Percentiles rank a stretch among this genome's conserved stretches.
phyloP scores from a whole-genome alignment of 2,329 filamentous ascomycete species.

The Penicillium sp. region DNA sequence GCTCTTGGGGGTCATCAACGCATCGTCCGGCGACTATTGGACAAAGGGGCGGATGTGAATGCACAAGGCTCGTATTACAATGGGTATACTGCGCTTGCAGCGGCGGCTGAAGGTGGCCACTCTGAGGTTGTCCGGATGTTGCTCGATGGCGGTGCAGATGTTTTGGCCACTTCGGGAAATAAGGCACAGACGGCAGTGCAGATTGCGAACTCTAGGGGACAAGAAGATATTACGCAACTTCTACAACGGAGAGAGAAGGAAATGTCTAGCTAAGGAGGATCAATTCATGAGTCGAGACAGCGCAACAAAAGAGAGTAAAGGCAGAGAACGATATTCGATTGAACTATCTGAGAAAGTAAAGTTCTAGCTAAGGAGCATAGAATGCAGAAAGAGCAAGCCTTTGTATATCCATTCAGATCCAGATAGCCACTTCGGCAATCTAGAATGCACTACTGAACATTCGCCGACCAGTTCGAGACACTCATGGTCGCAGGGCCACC shows the following conservation, averaged over 20 bases:
- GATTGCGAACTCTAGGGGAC: not conserved
- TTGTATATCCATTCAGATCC: too few relatives aligned
- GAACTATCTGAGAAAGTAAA: too few relatives aligned
- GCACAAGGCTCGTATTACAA: not conserved
- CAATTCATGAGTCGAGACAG: too few relatives aligned
- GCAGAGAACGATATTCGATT: too few relatives aligned
- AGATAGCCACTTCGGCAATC: too few relatives aligned
- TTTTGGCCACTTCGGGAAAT: not conserved
- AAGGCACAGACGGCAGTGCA: not conserved
- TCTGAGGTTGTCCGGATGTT: not conserved
- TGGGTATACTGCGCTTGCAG: conserved; percentile 5
- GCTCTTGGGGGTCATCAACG: not conserved
- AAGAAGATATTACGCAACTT: not conserved
- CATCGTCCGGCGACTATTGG: not conserved
- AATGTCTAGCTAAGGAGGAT: too few relatives aligned
- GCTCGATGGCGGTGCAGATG: not conserved
- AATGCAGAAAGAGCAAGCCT: too few relatives aligned
- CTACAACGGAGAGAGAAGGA: not conserved
- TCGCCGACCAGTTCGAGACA: conserved; percentile 22
- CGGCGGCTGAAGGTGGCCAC: conserved; percentile 3
- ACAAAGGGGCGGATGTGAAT: conserved; percentile 2
- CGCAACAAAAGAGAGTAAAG: too few relatives aligned
- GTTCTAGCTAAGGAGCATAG: too few relatives aligned
- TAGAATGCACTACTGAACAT: not conserved
- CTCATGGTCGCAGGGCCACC: conserved; percentile 48